These are phyloP conservation scores for Podila minutissima DNA, from an alignment of 192 early-diverging fungal species.

Conservation along the genomic window DNA sequence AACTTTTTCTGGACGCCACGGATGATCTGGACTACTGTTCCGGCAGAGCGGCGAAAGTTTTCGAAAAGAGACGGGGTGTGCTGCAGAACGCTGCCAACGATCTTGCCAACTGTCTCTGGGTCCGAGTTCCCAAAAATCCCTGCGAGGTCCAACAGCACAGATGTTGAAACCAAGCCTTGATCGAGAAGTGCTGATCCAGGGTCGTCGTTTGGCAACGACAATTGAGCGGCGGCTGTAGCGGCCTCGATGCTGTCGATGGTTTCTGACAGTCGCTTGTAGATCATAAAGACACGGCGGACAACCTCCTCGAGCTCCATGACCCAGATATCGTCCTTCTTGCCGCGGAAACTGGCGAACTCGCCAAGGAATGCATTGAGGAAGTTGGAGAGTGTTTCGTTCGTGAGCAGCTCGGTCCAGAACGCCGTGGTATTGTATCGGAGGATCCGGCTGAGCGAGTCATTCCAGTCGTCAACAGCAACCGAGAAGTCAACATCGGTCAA, in stretches of 20 bases:
- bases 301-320: constrained; percentile 42
- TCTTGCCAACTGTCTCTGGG: constrained; percentile 39
- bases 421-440: constrained; percentile 30
- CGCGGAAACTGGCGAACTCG: constrained; percentile 43
- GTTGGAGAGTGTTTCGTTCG: constrained; percentile 15
- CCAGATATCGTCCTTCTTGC: constrained; percentile 27
- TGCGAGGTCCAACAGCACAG: constrained; percentile 62
- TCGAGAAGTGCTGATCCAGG: constrained; percentile 37
- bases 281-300: constrained; percentile 40
- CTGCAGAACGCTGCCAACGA: constrained; percentile 55
- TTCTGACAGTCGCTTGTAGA: constrained; percentile 37
- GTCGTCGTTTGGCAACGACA: constrained; percentile 1
- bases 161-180: constrained; percentile 36
- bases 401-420: constrained; percentile 35
- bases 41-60: constrained; percentile 56
- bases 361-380: constrained; percentile 52
- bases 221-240: background rate
- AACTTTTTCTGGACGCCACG: constrained; percentile 56
- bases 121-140: constrained; percentile 55
- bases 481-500: constrained; percentile 44
- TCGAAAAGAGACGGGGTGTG: constrained; percentile 54
- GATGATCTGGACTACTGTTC: constrained; percentile 59
- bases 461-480: constrained; percentile 49
- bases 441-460: constrained; percentile 32
- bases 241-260: constrained; percentile 14